Base-by-base conservation (phyloP, 2,329 filamentous ascomycete genomes). In the Rachicladosporium sp. region DNA sequence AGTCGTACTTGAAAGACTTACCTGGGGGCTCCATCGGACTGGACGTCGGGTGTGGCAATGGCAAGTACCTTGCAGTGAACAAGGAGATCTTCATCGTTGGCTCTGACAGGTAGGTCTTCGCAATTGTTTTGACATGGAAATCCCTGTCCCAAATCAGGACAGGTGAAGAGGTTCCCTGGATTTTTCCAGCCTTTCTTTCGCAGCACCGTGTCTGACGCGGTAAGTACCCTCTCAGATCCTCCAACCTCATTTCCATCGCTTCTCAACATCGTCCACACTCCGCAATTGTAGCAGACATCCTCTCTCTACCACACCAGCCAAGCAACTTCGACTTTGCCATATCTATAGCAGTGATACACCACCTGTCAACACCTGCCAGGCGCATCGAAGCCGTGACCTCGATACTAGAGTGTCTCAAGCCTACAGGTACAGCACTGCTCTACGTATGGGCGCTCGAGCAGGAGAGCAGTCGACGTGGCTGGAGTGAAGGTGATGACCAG, bases 381-480 rank as follows among this genome's bases (percentile, higher is more conserved):
- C 74, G 91, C 36, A 66, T 81, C 29, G 77, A 81, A 46, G 87
- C 83, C 21, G 74, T 96, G 11, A 64, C 66, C 35, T 72, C 74
- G 31, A 74, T 96, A 36, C 65, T 96, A 48, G 70, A 74, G 37
- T 78, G 79, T 36, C 65, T 94, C 40, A 66, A 47, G 23, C 51
- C 54, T 8, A 66, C 64, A 2, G 86, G 85, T 1, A 76, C 71
- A 57, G 80, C 82, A 10, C 67, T 96, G 41, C 70, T 96, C 37
- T 95, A 91, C 59, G 89, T 93, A 11, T 96, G 91, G 91, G 91
- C 91, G 1, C 70, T 98, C 12, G 91, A 98, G 69, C 91, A 98
- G 65, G 80, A 81, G 51, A 68, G 68, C 42, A 94, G 87, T 61
- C 76, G 91, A 42, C 70, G 91, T 46, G 89, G 89, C 2, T 98